Percentiles rank a stretch among this genome's conserved stretches.
These are phyloP conservation scores for Exophiala sp. DNA, from an alignment of 2,329 filamentous ascomycete genomes.

Conservation along the genomic window DNA sequence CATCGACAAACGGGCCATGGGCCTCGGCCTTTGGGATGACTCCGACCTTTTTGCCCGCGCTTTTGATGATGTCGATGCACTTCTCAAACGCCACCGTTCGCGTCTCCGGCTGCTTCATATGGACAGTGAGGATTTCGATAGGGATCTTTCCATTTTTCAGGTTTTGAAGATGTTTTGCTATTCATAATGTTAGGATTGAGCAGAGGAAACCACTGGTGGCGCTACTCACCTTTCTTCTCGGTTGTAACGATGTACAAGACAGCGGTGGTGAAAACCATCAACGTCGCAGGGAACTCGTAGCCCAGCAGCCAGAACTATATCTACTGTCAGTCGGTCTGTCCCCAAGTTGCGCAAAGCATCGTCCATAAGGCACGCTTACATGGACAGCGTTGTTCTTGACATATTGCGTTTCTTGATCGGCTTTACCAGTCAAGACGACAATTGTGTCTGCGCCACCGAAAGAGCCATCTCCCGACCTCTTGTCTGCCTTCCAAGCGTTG, in stretches of 20 bases:
- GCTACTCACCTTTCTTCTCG: constrained; percentile 76
- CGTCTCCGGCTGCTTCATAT: constrained; percentile 79
- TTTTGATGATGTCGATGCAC: constrained; percentile 79
- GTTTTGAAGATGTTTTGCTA: constrained; percentile 87
- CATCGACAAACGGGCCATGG: constrained; percentile 82
- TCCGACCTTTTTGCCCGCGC: constrained; percentile 84
- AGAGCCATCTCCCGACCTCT: constrained; percentile 66
- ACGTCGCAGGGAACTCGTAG: constrained; percentile 94
- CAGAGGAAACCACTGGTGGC: constrained; percentile 21
- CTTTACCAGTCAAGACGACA: constrained; percentile 88
- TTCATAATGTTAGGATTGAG: constrained; percentile 33
- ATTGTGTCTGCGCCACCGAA: constrained; percentile 86
- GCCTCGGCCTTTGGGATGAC: constrained; percentile 78
- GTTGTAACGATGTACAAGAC: constrained; percentile 89
- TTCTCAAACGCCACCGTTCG: constrained; percentile 87
- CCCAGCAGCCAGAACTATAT: constrained; percentile 91
- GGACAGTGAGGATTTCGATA: constrained; percentile 79
- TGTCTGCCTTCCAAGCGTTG: constrained; percentile 92
- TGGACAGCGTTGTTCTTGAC: constrained; percentile 97
- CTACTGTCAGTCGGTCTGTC: background rate
- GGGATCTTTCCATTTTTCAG: constrained; percentile 89
- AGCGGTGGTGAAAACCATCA: constrained; percentile 87
- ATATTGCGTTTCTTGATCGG: constrained; percentile 74
- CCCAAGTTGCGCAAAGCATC: background rate
- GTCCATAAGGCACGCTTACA: constrained; percentile 50